phyloP scores from a whole-genome alignment of 164 flowering plant species.

The Chimonanthus praecox region DNA sequence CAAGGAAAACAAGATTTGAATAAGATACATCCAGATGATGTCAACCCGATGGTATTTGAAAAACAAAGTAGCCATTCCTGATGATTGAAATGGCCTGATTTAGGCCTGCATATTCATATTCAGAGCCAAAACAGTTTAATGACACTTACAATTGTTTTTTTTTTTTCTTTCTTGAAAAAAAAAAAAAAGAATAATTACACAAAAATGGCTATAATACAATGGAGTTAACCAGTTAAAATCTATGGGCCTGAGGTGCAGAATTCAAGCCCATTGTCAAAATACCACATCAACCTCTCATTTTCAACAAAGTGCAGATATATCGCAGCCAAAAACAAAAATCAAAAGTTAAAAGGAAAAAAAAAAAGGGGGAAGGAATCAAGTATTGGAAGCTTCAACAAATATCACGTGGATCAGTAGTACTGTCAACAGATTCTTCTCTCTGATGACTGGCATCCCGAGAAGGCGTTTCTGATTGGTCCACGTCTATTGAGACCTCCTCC shows the following conservation, averaged over 20 bases:
- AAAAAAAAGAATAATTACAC: slow-evolving; percentile 1
- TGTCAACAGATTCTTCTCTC: slow-evolving; percentile 60
- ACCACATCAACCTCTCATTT: background rate
- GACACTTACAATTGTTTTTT: too few relatives aligned
- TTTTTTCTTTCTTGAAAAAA: background rate
- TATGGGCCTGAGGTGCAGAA: background rate
- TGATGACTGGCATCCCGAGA: slow-evolving; percentile 28
- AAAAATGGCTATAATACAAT: slow-evolving; percentile 17
- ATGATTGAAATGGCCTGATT: too few relatives aligned
- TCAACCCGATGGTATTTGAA: too few relatives aligned
- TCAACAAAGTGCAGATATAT: background rate
- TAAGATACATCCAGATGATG: too few relatives aligned
- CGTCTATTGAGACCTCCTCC: slow-evolving; percentile 43
- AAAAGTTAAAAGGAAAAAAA: background rate
- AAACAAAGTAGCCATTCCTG: too few relatives aligned
- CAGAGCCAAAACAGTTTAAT: too few relatives aligned
- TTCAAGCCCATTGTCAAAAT: background rate
- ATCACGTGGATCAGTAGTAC: slow-evolving; percentile 41
- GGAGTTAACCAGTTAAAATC: background rate
- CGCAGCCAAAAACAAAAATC: background rate
- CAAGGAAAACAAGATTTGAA: too few relatives aligned
- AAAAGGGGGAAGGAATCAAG: background rate
- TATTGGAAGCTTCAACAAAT: slow-evolving; percentile 15
- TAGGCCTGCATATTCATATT: too few relatives aligned
- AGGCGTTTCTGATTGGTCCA: slow-evolving; percentile 37